phyloP scores from a whole-genome alignment of 2,329 filamentous ascomycete species.

The Phyllosticta capitalensis region DNA sequence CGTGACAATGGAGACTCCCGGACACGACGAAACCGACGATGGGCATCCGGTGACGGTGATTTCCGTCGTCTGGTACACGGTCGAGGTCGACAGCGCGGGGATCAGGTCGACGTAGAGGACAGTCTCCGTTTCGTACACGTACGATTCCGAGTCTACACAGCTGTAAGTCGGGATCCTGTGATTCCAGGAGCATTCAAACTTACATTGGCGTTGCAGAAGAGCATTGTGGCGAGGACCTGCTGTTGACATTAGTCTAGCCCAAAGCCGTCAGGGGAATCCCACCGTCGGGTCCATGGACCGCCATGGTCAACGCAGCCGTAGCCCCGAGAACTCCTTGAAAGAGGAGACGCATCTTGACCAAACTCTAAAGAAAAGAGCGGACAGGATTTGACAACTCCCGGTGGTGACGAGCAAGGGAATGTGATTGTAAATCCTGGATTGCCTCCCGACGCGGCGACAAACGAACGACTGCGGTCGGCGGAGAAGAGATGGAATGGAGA shows the following conservation, averaged over 20 bases:
- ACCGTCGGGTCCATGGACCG: neutral
- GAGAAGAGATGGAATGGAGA: slow-evolving; percentile 1
- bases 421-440: neutral
- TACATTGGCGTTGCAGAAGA: neutral
- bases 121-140: neutral
- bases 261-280: neutral
- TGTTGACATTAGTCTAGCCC: neutral
- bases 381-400: neutral
- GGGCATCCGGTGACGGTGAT: slow-evolving; percentile 34
- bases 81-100: slow-evolving; percentile 30
- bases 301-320: neutral
- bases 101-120: slow-evolving; percentile 18
- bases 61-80: slow-evolving; percentile 33
- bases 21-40: slow-evolving; percentile 31
- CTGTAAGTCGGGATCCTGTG: neutral
- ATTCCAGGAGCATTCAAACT: neutral
- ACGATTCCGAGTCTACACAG: neutral
- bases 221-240: neutral
- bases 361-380: neutral
- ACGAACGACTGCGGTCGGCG: slow-evolving; percentile 9
- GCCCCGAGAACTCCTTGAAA: neutral
- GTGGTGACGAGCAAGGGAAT: neutral
- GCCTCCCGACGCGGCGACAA: neutral
- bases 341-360: neutral
- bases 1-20: slow-evolving; percentile 28